Conservation (phyloP, 2,329 filamentous ascomycete genomes). For the Ophiostoma pallidulum region DNA sequence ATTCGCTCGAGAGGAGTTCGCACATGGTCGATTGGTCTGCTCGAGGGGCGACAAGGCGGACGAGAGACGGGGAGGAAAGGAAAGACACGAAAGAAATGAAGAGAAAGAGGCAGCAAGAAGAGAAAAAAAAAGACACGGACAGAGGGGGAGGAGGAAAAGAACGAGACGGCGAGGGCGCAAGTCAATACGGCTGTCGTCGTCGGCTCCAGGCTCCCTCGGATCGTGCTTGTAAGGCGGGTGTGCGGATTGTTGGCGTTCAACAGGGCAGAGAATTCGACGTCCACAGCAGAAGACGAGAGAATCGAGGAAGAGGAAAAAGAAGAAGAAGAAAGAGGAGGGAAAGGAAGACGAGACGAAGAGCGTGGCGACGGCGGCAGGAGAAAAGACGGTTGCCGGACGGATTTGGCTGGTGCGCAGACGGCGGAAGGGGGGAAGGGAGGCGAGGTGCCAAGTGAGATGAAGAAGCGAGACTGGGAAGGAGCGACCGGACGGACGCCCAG, state of each 20-base stretch:
- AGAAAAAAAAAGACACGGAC: neutral
- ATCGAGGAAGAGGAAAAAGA: neutral
- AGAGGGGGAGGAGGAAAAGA: neutral
- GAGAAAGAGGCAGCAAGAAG: neutral
- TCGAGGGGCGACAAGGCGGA: neutral
- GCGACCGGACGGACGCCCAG: neutral
- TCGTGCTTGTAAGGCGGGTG: neutral
- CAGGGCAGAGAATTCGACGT: too few relatives aligned
- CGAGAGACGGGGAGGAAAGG: neutral
- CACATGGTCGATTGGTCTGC: conserved; percentile 8
- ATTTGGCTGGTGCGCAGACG: neutral
- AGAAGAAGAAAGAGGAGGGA: neutral
- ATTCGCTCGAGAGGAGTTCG: neutral
- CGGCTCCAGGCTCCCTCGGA: neutral
- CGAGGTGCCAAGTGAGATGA: neutral
- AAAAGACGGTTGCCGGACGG: neutral
- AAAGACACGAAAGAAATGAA: neutral
- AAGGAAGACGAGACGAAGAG: conserved; percentile 19
- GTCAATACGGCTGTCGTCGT: conserved; percentile 2
- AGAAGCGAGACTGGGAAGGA: neutral
- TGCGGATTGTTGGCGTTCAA: neutral
- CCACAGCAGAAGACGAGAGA: neutral
- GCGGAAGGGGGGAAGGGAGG: neutral
- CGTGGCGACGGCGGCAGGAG: conserved; percentile 13
- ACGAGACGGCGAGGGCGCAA: neutral